Evolutionary conservation across 768 basidiomycete species (phyloP), one percentile per base, ranked within the genome.

Genomic region (Lactarius psammicola): DNA sequence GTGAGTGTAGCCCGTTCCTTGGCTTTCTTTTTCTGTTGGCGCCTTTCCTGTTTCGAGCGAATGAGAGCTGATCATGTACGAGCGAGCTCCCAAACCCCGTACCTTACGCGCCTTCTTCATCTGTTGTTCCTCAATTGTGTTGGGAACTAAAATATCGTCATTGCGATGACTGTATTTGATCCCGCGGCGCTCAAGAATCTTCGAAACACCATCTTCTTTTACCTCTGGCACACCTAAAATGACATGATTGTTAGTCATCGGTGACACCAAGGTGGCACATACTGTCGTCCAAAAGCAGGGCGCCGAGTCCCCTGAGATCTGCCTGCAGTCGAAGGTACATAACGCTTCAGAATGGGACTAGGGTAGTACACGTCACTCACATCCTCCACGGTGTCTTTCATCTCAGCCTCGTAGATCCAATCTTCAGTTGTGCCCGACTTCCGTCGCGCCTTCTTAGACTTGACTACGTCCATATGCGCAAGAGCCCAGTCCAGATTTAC

Each of bases 401-500:
- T 68, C 75, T 79, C 76, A 72, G 81, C 68, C 72, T 79, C 78
- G 77, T 84, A 67, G 4, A 81, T 73, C 74, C 84, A 78, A 64
- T 81, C 81, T 31, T 70, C 69, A 10, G 54, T 34, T 26, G 63
- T 44, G 8, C 67, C 60, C 3, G 54, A n/a, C 68, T 73, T 76
- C 72, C 75, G 79, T 2, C 60, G 70, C 55, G 73, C 70, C 57
- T 76, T 77, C 23, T 67, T 63, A 51, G 71, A 55, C 42, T 26
- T 67, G 31, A 76, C 75, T 6, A 78, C 78, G n/a, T 80, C 82
- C 75, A 89, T 81, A 70, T 91, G 85, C 5, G 84, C 82, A 46
- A 93, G 76, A 0, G 89, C 90, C 90, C 92, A 95, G 70, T 93
- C 89, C 28, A 93, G 77, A 68, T 94, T 86, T 8, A 83, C 80